These are phyloP conservation scores for Camellia granthamiana DNA, from an alignment of 148 eudicot genomes.

Conservation along the genomic window DNA sequence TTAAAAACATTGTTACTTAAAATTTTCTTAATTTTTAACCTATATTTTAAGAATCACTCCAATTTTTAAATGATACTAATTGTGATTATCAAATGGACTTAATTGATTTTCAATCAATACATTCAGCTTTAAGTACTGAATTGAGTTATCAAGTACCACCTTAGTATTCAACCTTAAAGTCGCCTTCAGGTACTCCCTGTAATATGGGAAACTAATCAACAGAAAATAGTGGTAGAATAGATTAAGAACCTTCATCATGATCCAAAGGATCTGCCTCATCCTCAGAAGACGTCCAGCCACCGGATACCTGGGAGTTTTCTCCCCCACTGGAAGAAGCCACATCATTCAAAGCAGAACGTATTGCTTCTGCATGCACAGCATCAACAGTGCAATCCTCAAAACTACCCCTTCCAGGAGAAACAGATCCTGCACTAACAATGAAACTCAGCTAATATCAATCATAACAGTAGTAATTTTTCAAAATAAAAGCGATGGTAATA, in stretches of 20 bases:
- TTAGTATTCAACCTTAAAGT: no score
- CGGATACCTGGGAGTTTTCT: constrained; percentile 26
- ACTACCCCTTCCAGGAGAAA: constrained; percentile 61
- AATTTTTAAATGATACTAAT: no score
- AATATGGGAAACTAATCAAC: neutral
- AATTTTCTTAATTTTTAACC: no score
- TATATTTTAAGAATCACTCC: no score
- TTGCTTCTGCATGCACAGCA: constrained; percentile 64
- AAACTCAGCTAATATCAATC: neutral
- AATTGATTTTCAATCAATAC: no score
- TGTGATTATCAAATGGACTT: no score
- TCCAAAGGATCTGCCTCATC: constrained; percentile 82
- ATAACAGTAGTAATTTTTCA: no score
- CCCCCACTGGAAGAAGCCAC: constrained; percentile 65
- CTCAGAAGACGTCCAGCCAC: constrained; percentile 85
- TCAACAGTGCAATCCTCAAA: constrained; percentile 56
- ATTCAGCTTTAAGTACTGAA: no score
- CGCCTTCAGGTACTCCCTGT: no score
- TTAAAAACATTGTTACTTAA: no score
- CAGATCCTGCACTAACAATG: constrained; percentile 43
- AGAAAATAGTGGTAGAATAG: neutral
- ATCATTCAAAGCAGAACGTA: constrained; percentile 63
- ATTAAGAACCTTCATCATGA: constrained; percentile 56
- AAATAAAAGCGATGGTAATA: no score
- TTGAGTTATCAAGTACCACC: no score